These are phyloP conservation scores for Bertia moriformis DNA, from an alignment of 2,329 filamentous ascomycete species.

Conservation along the genomic window DNA sequence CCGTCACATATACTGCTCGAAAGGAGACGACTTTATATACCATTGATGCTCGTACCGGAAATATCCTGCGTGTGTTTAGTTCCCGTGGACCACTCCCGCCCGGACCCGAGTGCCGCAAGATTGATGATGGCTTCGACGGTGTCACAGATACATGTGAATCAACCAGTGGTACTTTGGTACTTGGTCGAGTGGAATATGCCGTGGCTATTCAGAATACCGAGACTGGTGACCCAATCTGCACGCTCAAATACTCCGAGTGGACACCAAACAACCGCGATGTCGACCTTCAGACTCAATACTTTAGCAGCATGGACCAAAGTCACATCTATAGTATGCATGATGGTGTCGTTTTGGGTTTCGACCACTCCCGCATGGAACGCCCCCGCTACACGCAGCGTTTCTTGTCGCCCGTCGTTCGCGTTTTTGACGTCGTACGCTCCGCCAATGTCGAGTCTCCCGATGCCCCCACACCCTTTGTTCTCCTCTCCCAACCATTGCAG, in stretches of 20 bases:
- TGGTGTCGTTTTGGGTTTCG: constrained; percentile 43
- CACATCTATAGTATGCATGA: constrained; percentile 52
- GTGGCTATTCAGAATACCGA: constrained; percentile 47
- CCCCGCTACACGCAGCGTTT: constrained; percentile 31
- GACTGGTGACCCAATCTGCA: constrained; percentile 46
- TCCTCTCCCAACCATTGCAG: constrained; percentile 48
- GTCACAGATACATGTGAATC: constrained; percentile 44
- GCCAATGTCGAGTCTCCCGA: constrained; percentile 26
- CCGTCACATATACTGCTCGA: constrained; percentile 42
- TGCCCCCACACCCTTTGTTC: constrained; percentile 35
- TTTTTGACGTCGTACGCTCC: constrained; percentile 46
- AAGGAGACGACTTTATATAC: constrained; percentile 52
- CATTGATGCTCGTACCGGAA: constrained; percentile 46
- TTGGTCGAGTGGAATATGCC: constrained; percentile 37
- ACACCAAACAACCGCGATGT: constrained; percentile 50
- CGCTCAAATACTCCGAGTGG: constrained; percentile 56
- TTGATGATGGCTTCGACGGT: constrained; percentile 29
- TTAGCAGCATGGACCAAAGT: constrained; percentile 44
- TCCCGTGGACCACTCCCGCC: constrained; percentile 29
- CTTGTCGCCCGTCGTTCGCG: constrained; percentile 41
- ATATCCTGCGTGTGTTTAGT: constrained; percentile 44
- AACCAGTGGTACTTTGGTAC: constrained; percentile 34
- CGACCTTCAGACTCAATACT: constrained; percentile 49
- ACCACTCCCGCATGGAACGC: constrained; percentile 20
- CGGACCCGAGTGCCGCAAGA: constrained; percentile 38